A percentile compares a stretch with the other conserved stretches of the same genome.
These are phyloP conservation scores for Neophaeococcomyces aloes DNA, from an alignment of 2,329 filamentous ascomycete genomes.

Conservation along the genomic window DNA sequence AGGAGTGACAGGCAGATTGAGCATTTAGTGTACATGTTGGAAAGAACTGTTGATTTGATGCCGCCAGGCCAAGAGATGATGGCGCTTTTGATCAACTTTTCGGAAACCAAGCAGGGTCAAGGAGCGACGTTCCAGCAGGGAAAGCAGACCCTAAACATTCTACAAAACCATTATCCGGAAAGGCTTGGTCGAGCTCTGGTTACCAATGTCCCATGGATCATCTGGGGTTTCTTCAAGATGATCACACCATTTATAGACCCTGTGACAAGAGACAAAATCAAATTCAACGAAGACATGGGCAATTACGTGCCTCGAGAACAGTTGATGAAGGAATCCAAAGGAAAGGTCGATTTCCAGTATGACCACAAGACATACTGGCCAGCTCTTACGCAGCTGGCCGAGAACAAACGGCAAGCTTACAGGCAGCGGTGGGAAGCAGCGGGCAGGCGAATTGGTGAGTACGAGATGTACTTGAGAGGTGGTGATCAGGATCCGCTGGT, in stretches of 20 bases:
- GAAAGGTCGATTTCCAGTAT: slow-evolving; percentile 80
- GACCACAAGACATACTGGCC: slow-evolving; percentile 87
- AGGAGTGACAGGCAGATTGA: slow-evolving; percentile 76
- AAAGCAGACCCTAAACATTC: slow-evolving; percentile 73
- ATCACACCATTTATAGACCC: slow-evolving; percentile 96
- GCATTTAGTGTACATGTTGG: slow-evolving; percentile 92
- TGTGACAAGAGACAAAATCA: slow-evolving; percentile 83
- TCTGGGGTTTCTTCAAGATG: slow-evolving; percentile 89
- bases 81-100: slow-evolving; percentile 85
- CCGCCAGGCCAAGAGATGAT: slow-evolving; percentile 76
- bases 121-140: slow-evolving; percentile 69
- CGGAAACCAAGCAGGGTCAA: slow-evolving; percentile 61
- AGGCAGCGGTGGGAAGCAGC: slow-evolving; percentile 64
- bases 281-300: slow-evolving; percentile 88
- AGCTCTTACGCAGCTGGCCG: slow-evolving; percentile 61
- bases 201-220: slow-evolving; percentile 84
- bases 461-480: slow-evolving; percentile 79
- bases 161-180: slow-evolving; percentile 95
- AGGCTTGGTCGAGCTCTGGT: slow-evolving; percentile 79
- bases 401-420: slow-evolving; percentile 52
- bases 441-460: slow-evolving; percentile 74
- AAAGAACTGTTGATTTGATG: slow-evolving; percentile 79
- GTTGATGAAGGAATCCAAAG: slow-evolving; percentile 67
- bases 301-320: slow-evolving; percentile 72
- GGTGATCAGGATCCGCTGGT: slow-evolving; percentile 34